phyloP scores from a whole-genome alignment of 23 red algal species.

The Gracilaria caudata region DNA sequence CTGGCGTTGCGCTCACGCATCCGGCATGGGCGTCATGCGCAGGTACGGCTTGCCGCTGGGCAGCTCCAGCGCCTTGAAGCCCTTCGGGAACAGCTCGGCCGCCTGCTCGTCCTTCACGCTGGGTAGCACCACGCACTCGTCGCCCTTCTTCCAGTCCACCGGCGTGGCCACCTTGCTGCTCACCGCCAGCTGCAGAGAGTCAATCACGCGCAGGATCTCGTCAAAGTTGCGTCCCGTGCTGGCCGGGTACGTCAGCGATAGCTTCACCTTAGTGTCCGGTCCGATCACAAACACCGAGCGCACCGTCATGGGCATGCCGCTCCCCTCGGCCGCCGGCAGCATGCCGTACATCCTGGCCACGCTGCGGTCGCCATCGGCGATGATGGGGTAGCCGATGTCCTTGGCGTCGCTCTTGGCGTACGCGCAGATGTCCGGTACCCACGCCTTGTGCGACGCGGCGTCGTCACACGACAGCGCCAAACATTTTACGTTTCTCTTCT shows the following conservation, averaged over 20 bases:
- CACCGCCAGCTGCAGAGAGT: constrained; percentile 73
- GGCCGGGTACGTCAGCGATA: constrained; percentile 75
- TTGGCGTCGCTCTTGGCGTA: constrained; percentile 8
- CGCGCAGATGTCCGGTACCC: constrained; percentile 73
- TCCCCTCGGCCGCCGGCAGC: constrained; percentile 57
- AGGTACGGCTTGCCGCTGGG: constrained; percentile 64
- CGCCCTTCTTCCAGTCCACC: constrained; percentile 80
- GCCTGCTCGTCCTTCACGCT: constrained; percentile 69
- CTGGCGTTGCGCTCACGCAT: neutral
- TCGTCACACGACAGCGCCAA: constrained; percentile 77
- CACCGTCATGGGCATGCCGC: constrained; percentile 73
- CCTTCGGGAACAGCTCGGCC: constrained; percentile 63
- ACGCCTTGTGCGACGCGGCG: constrained; percentile 59
- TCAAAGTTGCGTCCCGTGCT: constrained; percentile 84
- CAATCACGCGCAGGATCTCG: constrained; percentile 83
- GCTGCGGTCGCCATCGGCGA: constrained; percentile 66
- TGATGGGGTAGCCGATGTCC: constrained; percentile 65
- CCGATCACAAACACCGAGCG: constrained; percentile 86
- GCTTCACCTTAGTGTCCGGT: constrained; percentile 64
- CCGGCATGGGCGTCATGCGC: constrained; percentile 68
- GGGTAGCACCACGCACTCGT: constrained; percentile 65
- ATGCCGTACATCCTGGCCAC: constrained; percentile 73
- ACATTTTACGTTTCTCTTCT: constrained; percentile 71
- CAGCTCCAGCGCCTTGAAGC: constrained; percentile 29
- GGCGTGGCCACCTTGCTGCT: constrained; percentile 71